Evolutionary conservation across 2,329 filamentous ascomycete genomes (phyloP).

Genomic region (Microascus cirrosus): DNA sequence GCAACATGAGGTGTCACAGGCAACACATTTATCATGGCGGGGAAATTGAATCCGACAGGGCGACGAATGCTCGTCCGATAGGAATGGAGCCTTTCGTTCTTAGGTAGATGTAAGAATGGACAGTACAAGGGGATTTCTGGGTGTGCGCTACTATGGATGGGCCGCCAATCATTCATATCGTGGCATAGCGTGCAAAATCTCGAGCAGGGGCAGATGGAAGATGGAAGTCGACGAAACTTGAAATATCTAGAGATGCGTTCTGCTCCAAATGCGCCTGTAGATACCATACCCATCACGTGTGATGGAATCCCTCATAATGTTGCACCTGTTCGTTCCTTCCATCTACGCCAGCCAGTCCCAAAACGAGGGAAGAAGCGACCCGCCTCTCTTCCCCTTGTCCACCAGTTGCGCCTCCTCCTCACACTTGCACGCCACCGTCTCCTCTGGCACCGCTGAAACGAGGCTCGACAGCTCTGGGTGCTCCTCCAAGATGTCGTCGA

Average conservation of each 20-base stretch:
- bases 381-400: not conserved
- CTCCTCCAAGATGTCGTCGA: not conserved
- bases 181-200: too few relatives aligned
- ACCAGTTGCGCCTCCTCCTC: not conserved
- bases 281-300: not conserved
- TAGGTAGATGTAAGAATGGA: too few relatives aligned
- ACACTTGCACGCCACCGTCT: not conserved
- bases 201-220: not conserved
- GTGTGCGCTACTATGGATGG: too few relatives aligned
- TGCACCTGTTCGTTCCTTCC: not conserved
- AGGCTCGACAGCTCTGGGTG: constrained; percentile 1
- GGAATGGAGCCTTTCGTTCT: too few relatives aligned
- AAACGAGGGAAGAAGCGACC: not conserved
- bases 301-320: not conserved
- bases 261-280: not conserved
- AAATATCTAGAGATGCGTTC: not conserved
- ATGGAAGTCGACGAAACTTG: not conserved
- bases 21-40: too few relatives aligned
- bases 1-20: too few relatives aligned
- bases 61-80: too few relatives aligned
- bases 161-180: too few relatives aligned
- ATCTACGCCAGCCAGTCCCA: not conserved
- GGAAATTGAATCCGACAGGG: too few relatives aligned
- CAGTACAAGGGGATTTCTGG: too few relatives aligned
- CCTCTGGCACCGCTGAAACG: not conserved